Percentiles rank a stretch among this genome's conserved stretches.
These are phyloP conservation scores for Lasiosphaeria hispida DNA, from an alignment of 495 filamentous ascomycete genomes.

Conservation along the genomic window DNA sequence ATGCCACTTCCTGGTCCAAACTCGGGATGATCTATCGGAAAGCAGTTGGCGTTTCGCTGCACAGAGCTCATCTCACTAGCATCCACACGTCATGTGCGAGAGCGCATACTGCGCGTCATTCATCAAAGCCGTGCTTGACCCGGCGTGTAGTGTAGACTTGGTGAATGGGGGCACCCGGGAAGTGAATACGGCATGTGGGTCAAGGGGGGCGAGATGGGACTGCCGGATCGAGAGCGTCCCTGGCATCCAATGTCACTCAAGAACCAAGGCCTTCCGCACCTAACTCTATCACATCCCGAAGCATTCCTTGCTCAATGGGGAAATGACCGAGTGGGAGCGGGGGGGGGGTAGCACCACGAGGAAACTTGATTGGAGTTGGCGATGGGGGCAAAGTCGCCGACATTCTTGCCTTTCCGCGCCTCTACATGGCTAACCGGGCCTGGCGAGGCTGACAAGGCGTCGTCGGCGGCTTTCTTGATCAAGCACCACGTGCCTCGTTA, in stretches of 20 bases:
- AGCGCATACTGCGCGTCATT: conserved; percentile 9
- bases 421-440: conserved; percentile 2
- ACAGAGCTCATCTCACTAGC: too few species aligned
- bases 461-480: conserved; percentile 1
- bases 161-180: conserved; percentile 5
- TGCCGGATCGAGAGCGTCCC: conserved; percentile 9
- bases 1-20: too few species aligned
- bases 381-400: conserved; percentile 3
- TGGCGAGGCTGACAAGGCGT: conserved; percentile 13
- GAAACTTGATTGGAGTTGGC: conserved; percentile 7
- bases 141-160: not conserved
- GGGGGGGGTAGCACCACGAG: not conserved
- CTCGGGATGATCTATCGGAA: too few species aligned
- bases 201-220: not conserved
- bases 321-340: not conserved
- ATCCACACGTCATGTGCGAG: not conserved
- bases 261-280: not conserved
- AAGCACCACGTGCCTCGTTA: conserved; percentile 9
- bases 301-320: not conserved
- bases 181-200: not conserved
- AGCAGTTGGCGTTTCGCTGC: too few species aligned
- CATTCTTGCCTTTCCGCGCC: not conserved
- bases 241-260: conserved; percentile 1
- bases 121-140: not conserved
- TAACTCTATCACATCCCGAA: not conserved